Conservation (phyloP, 352 stramenopile genomes). For the Globisporangium splendens region DNA sequence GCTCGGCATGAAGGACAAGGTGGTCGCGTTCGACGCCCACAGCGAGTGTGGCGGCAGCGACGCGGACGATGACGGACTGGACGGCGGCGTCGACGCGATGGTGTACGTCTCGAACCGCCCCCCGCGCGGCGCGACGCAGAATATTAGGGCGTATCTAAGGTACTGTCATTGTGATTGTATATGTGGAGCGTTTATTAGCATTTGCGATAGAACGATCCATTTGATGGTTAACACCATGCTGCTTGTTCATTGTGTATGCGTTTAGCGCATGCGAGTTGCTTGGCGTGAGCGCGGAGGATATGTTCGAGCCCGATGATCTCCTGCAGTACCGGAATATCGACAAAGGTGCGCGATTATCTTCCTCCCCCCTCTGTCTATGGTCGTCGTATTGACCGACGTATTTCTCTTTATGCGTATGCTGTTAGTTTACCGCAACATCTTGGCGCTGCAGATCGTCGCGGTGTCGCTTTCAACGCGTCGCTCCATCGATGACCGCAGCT, state of each 20-base stretch:
- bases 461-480: conserved; percentile 72
- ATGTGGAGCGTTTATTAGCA: too few relatives aligned
- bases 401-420: conserved; percentile 1
- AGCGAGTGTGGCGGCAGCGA: neutral
- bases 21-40: conserved; percentile 10
- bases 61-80: neutral
- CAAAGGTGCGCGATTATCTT: conserved; percentile 39
- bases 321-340: conserved; percentile 53
- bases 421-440: conserved; percentile 78
- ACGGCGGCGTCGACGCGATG: neutral
- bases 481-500: conserved; percentile 79
- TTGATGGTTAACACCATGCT: conserved; percentile 4
- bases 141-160: conserved; percentile 68
- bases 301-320: conserved; percentile 75
- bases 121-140: conserved; percentile 24
- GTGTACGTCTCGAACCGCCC: conserved; percentile 4
- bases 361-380: neutral
- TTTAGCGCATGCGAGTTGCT: conserved; percentile 64
- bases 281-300: conserved; percentile 49
- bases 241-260: neutral
- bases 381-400: neutral
- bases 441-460: conserved; percentile 66
- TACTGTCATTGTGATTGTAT: conserved; percentile 21
- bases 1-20: conserved; percentile 71
- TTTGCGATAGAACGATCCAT: neutral